phyloP scores from a whole-genome alignment of 768 basidiomycete genomes.

The Coprinopsis strossmayeri region DNA sequence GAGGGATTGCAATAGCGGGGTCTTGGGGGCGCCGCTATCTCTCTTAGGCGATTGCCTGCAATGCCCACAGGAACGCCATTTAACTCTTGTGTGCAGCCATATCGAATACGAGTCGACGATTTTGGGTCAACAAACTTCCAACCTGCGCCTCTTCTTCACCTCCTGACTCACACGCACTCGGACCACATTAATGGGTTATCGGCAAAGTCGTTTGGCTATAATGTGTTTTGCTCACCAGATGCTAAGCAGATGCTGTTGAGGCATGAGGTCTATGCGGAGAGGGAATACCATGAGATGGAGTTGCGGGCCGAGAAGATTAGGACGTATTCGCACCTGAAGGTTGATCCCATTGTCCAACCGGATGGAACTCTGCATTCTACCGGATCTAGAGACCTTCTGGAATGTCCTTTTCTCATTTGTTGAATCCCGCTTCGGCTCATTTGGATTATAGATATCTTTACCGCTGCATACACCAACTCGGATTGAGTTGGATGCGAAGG shows the following conservation, averaged over 20 bases:
- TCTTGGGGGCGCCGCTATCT: not conserved
- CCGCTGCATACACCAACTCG: conserved; percentile 59
- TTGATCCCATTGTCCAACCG: conserved; percentile 38
- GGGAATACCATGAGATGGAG: conserved; percentile 49
- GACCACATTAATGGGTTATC: conserved; percentile 80
- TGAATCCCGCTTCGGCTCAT: not conserved
- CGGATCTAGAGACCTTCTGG: conserved; percentile 64
- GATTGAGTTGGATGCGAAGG: conserved; percentile 49
- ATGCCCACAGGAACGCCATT: conserved; percentile 80
- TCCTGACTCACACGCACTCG: conserved; percentile 87
- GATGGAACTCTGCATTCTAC: conserved; percentile 43
- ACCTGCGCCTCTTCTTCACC: conserved; percentile 46
- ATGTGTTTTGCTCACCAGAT: conserved; percentile 73
- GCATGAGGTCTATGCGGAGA: conserved; percentile 65
- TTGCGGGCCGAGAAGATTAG: conserved; percentile 42
- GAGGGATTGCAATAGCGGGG: no score
- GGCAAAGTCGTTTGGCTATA: conserved; percentile 65
- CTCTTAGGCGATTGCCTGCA: not conserved
- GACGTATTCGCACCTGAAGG: conserved; percentile 64
- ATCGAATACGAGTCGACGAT: conserved; percentile 80
- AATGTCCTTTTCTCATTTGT: conserved; percentile 26
- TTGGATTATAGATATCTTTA: conserved; percentile 41
- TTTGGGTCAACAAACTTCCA: conserved; percentile 44
- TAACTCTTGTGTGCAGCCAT: conserved; percentile 70
- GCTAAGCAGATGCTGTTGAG: conserved; percentile 82